Conservation (phyloP, 139 green algal genomes). For the Coelastrella sp. region DNA sequence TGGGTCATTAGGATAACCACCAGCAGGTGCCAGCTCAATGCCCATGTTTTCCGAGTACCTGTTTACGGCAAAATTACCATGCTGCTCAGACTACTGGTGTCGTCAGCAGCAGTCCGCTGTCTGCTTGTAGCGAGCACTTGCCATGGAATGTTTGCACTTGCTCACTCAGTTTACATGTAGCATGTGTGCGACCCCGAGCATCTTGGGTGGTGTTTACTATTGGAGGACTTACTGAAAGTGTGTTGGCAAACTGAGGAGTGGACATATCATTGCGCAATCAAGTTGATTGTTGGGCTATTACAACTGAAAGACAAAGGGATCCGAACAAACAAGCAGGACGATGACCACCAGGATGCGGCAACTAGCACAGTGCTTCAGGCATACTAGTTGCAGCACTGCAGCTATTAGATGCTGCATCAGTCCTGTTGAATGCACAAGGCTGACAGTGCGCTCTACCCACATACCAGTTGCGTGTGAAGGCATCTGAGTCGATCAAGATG, state of each 20-base stretch:
- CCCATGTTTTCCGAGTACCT: slow-evolving; percentile 36
- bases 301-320: too few relatives aligned
- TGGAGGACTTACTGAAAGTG: too few relatives aligned
- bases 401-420: neutral
- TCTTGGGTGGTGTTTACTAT: too few relatives aligned
- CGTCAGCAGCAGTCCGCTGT: neutral
- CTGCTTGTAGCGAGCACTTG: too few relatives aligned
- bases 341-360: too few relatives aligned
- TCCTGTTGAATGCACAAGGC: neutral
- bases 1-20: slow-evolving; percentile 75
- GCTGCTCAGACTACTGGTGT: neutral
- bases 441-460: neutral
- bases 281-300: neutral
- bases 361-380: too few relatives aligned
- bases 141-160: too few relatives aligned
- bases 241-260: too few relatives aligned
- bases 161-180: too few relatives aligned
- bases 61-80: neutral
- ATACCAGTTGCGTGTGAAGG: slow-evolving; percentile 81
- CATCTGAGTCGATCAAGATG: slow-evolving; percentile 85
- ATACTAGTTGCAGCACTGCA: neutral
- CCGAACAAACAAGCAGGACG: too few relatives aligned
- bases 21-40: slow-evolving; percentile 53
- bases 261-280: neutral
- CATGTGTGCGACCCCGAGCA: too few relatives aligned